Percentiles rank a stretch among this genome's conserved stretches.
These are phyloP conservation scores for Rhynchospora pubera DNA, from an alignment of 176 grass and related monocot genomes.

Conservation along the genomic window DNA sequence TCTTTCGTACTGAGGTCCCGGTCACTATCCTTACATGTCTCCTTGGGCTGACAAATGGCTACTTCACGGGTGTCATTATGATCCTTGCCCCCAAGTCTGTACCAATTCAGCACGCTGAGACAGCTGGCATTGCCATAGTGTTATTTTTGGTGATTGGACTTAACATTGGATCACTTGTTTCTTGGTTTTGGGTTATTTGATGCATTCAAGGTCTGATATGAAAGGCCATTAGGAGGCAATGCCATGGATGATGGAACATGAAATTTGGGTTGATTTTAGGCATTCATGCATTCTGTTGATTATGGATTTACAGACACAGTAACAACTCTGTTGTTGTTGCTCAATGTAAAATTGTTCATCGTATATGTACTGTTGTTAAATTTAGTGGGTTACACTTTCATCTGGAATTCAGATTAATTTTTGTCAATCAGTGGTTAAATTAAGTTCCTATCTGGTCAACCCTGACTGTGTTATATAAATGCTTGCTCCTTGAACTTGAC, in stretches of 20 bases:
- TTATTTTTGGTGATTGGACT: constrained; percentile 74
- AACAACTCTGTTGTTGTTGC: background rate
- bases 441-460: too few species aligned
- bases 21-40: constrained; percentile 68
- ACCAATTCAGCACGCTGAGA: constrained; percentile 83
- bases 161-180: constrained; percentile 50
- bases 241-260: background rate
- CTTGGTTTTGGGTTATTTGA: constrained; percentile 97
- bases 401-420: background rate
- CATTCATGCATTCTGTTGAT: background rate
- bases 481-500: too few species aligned
- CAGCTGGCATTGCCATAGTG: constrained; percentile 71
- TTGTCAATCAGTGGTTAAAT: background rate
- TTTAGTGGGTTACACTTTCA: too few species aligned
- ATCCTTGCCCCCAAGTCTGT: constrained; percentile 84
- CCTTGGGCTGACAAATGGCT: constrained; percentile 76
- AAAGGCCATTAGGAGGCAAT: background rate
- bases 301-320: background rate
- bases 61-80: constrained; percentile 73
- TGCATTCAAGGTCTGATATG: background rate
- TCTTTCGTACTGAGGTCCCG: constrained; percentile 71
- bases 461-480: too few species aligned
- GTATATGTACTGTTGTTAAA: background rate
- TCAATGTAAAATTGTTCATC: constrained; percentile 15
- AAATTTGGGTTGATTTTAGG: too few species aligned